Evolutionary conservation across 306 rosid species (phyloP), one percentile per base, ranked within the genome.

Genomic region (Lathyrus tuberosus): DNA sequence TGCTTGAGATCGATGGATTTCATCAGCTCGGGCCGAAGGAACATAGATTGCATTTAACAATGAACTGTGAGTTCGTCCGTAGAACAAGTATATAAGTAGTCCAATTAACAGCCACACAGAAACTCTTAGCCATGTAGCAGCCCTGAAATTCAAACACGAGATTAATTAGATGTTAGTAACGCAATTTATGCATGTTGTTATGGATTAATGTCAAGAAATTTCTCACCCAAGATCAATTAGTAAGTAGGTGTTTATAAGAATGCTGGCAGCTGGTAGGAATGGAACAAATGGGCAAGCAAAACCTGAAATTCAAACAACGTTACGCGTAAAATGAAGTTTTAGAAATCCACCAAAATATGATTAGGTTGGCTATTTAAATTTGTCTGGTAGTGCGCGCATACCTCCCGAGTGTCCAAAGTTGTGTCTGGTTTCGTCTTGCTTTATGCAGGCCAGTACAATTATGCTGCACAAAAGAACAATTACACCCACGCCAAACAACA

Each of bases 211-310:
- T 52, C 30, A 26, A 42, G 22, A 73, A 62, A 54, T n/a, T 28
- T 67, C 88, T 86, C 78, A 86, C 91, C 95, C 89, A 41, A 89
- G 96, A 78, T 77, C 85, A 75, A 84, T 79, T 6, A 89, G 78
- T 18, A 89, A 60, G 81, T 84, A 89, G 71, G 89, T 81, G 78
- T 89, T 89, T 73, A 84, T 77, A 51, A 89, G 88, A 81, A 89
- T 82, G 77, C 89, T 84, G 58, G 86, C 79, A 56, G 88, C 86
- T 51, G 89, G 96, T 43, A 89, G 54, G 82, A 84, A 86, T 33
- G 96, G 96, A 63, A 89, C 86, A 71, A 79, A 82, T 33, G 96
- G 89, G 76, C 96, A 86, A 65, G 60, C 81, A 74, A 89, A 89
- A 75, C 95, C 89, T 89, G 88, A 64, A 63, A 62, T 69, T 58